Base-by-base conservation (phyloP, 2,329 filamentous ascomycete genomes). In the Calonectria pteridis region DNA sequence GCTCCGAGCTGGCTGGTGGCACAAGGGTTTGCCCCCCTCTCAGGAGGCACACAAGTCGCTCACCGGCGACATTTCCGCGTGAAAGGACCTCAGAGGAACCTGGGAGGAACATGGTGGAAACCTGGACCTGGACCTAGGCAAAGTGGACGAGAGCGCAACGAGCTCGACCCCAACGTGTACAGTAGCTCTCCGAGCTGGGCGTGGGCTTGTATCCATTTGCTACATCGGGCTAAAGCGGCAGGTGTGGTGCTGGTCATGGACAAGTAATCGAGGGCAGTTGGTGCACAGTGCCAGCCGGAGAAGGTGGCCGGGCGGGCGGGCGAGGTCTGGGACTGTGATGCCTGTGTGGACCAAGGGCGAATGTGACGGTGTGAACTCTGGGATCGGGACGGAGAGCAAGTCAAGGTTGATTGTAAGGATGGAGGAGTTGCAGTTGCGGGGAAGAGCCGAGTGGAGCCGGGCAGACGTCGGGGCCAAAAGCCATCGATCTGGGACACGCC, bases 341-440 rank as follows among this genome's bases (percentile, higher is more conserved):
- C 55, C 68, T 71, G 76, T 62, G 72, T 62, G 59, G 71, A 10
- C 14, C 23, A 26, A 33, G 63, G 73, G 73, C 74, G 77, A 65
- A 69, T 50, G 51, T 73, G 76, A 81, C 79, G 76, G 79, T 81
- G 79, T 81, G 79, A 81, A 79, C 73, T 81, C 67, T 76, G 73
- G 53, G 75, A 81, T 80, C 77, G 77, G 75, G 79, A 81, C 79
- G 79, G 79, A 79, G 66, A 50, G 37, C 35, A 67, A 35, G 51
- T 31, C 40, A 58, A 64, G 59, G 49, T 55, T 26, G 66, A 49
- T 64, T 26, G 69, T 55, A 35, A 59, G 59, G 66, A 73, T 66
- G 62, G 53, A 63, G 69, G 51, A 64, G 70, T 65, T 53, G 71
- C 63, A 74, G 69, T 79, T 81, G 79, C 79, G 79, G 79, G 79